Evolutionary conservation across 306 rosid genomes (phyloP).

Genomic region (Luffa aegyptiaca): DNA sequence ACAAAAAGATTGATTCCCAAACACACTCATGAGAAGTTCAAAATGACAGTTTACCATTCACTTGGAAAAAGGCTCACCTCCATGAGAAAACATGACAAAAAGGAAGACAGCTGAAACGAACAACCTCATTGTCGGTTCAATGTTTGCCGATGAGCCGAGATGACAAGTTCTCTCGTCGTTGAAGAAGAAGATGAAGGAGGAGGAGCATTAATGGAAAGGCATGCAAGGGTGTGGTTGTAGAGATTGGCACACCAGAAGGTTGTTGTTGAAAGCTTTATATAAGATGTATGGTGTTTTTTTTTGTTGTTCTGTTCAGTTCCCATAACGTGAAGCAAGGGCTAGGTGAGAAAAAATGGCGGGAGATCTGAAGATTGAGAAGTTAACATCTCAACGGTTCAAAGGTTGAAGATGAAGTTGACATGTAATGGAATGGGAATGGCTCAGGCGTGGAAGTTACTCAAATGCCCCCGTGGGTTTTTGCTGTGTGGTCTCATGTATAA

Average conservation of each 20-base stretch:
- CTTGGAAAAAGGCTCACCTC: constrained; percentile 28
- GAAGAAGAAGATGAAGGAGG: constrained; percentile 5
- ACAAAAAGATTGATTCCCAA: not conserved
- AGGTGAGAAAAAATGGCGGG: constrained; percentile 22
- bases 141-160: not conserved
- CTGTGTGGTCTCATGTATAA: constrained; percentile 5
- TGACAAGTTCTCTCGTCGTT: not conserved
- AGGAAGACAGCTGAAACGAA: constrained; percentile 30
- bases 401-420: constrained; percentile 31
- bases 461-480: not conserved
- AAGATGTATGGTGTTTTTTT: not conserved
- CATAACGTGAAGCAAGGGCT: constrained; percentile 70
- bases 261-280: constrained; percentile 23
- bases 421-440: constrained; percentile 15
- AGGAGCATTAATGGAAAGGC: constrained; percentile 11
- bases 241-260: constrained; percentile 48
- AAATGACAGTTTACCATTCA: not conserved
- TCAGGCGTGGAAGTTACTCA: constrained; percentile 15
- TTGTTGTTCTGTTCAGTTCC: constrained; percentile 31
- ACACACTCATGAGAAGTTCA: constrained; percentile 5
- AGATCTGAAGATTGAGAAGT: constrained; percentile 23
- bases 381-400: constrained; percentile 40
- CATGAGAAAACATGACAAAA: constrained; percentile 36
- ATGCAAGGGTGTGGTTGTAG: constrained; percentile 4
- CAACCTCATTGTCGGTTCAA: constrained; percentile 31